Conservation (phyloP, 257 asterid species). For the Lithospermum erythrorhizon region DNA sequence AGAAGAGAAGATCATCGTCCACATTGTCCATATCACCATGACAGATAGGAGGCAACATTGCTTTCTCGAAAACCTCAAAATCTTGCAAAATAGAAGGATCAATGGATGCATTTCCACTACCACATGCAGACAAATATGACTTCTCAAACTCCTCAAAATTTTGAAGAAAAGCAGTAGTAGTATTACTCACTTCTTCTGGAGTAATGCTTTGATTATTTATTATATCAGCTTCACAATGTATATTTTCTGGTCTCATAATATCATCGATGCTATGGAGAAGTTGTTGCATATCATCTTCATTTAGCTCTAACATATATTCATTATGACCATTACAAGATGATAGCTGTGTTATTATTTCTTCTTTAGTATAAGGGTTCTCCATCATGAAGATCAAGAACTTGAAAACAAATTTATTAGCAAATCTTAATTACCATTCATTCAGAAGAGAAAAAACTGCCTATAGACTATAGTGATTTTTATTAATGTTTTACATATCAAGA, state of each 20-base stretch:
- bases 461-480: too few relatives aligned
- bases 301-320: neutral
- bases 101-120: conserved; percentile 6
- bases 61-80: conserved; percentile 16
- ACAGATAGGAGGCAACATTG: conserved; percentile 9
- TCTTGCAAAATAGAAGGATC: conserved; percentile 18
- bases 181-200: neutral
- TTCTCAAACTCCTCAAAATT: conserved; percentile 3
- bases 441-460: neutral
- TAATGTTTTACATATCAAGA: neutral
- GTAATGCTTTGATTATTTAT: neutral
- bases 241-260: neutral
- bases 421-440: too few relatives aligned
- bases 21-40: neutral
- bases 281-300: neutral
- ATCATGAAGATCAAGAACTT: neutral
- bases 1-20: conserved; percentile 5
- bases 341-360: too few relatives aligned
- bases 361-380: neutral
- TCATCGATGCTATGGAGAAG: neutral
- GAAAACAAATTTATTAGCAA: neutral
- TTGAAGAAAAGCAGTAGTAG: neutral
- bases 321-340: neutral
- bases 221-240: neutral
- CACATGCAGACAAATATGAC: conserved; percentile 15